Percentiles rank a stretch among this genome's conserved stretches.
Evolutionary conservation across 331 rosid species (phyloP).

Genomic region (Quercus lobata): DNA sequence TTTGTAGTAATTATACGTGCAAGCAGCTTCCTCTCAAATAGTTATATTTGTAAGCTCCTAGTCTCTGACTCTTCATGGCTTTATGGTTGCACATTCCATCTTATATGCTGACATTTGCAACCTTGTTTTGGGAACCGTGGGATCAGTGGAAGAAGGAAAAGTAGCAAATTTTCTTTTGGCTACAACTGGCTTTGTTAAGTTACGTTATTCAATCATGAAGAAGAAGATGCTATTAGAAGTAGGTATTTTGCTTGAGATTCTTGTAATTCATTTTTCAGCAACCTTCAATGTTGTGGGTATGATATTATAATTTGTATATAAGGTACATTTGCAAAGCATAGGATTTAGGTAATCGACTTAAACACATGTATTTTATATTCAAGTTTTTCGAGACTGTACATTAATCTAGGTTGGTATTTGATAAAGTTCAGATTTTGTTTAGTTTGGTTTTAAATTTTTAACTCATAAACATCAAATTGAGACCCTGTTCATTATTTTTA

Average conservation of each 20-base stretch:
- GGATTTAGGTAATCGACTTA: background rate
- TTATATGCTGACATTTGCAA: slow-evolving; percentile 11
- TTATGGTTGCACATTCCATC: slow-evolving; percentile 1
- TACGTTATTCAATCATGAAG: slow-evolving; percentile 56
- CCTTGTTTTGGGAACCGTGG: slow-evolving; percentile 16
- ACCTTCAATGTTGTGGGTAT: background rate
- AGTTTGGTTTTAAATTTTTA: background rate
- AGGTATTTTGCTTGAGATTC: slow-evolving; percentile 31
- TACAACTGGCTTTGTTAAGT: slow-evolving; percentile 65
- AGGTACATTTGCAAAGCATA: background rate
- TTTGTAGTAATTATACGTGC: slow-evolving; percentile 72
- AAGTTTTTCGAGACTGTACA: background rate
- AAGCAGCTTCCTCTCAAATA: slow-evolving; percentile 85
- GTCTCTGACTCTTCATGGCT: background rate
- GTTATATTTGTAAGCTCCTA: slow-evolving; percentile 80
- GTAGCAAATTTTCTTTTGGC: slow-evolving; percentile 93
- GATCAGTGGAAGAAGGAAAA: slow-evolving; percentile 97
- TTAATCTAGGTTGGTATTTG: background rate
- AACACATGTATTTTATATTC: background rate
- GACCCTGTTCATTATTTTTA: background rate
- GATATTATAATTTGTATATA: background rate
- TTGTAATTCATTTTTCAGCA: background rate
- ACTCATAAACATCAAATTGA: background rate
- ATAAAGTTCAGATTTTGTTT: background rate
- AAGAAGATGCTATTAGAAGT: slow-evolving; percentile 60